phyloP scores from a whole-genome alignment of 495 filamentous ascomycete species.

The Xylaria venustula region DNA sequence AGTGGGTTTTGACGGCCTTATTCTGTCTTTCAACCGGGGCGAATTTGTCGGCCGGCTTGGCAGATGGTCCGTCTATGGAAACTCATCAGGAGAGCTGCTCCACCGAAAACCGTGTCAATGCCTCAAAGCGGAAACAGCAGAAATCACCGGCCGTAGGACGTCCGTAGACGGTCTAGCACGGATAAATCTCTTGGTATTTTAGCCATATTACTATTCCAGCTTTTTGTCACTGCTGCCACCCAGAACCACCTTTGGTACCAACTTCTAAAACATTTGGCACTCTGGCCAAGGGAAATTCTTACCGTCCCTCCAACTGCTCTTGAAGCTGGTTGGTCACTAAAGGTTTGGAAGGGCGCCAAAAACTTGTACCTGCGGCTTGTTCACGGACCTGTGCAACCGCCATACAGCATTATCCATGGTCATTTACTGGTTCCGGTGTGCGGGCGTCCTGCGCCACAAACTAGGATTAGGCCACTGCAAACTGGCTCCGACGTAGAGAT shows the following conservation, averaged over 20 bases:
- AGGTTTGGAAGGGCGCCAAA: constrained; percentile 2
- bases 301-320: not conserved
- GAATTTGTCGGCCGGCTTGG: constrained; percentile 2
- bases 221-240: not conserved
- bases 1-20: not conserved
- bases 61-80: not conserved
- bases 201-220: not conserved
- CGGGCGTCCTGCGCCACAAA: not conserved
- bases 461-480: not conserved
- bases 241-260: not conserved
- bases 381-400: not conserved
- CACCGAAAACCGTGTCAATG: constrained; percentile 3
- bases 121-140: constrained; percentile 10
- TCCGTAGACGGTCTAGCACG: constrained; percentile 9
- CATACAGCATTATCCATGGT: not conserved
- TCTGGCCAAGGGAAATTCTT: not conserved
- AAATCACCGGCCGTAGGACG: not conserved
- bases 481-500: not conserved
- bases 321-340: not conserved
- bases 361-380: constrained; percentile 7
- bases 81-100: not conserved
- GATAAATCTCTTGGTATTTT: constrained; percentile 8
- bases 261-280: not conserved
- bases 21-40: not conserved
- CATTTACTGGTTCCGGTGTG: not conserved